These are phyloP conservation scores for Brasilioporus rufonigricans DNA, from an alignment of 768 basidiomycete species.

Conservation along the genomic window DNA sequence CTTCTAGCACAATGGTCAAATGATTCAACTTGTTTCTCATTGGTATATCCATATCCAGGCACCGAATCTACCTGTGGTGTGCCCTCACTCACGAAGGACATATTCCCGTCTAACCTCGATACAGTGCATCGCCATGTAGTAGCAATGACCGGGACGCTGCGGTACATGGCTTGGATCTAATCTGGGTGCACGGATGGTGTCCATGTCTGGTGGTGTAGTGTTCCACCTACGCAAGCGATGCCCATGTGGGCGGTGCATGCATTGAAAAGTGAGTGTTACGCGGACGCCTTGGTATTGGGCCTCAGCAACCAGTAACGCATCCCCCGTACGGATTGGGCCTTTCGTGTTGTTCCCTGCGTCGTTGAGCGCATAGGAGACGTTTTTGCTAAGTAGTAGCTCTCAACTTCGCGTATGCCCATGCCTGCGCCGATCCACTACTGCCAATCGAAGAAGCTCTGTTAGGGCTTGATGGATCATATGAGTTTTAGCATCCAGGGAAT, in stretches of 20 bases:
- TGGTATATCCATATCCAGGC: conserved; percentile 78
- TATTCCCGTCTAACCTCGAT: conserved; percentile 72
- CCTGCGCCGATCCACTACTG: conserved; percentile 99
- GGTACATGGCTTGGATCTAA: conserved; percentile 79
- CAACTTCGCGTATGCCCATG: conserved; percentile 72
- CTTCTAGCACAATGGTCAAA: conserved; percentile 78
- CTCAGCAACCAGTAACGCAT: conserved; percentile 54
- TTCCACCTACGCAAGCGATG: conserved; percentile 27
- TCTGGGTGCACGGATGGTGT: conserved; percentile 60
- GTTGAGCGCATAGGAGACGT: conserved; percentile 44
- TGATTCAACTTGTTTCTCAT: conserved; percentile 96
- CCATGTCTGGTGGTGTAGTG: conserved; percentile 43
- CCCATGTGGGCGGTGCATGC: conserved; percentile 43
- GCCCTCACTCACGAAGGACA: conserved; percentile 55
- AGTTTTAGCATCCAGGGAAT: conserved; percentile 90
- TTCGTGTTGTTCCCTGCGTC: conserved; percentile 47
- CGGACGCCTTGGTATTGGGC: neutral
- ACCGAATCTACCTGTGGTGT: conserved; percentile 39
- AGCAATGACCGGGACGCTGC: conserved; percentile 84
- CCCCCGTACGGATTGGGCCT: conserved; percentile 57
- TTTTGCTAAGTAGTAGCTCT: conserved; percentile 61
- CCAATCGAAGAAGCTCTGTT: conserved; percentile 97
- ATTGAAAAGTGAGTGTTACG: conserved; percentile 58
- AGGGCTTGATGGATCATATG: conserved; percentile 88
- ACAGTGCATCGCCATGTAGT: conserved; percentile 86